Evolutionary conservation across 1,284 basidiomycete genomes (phyloP), one percentile per base, ranked within the genome.

Genomic region (Cryptococcus jaspeensis): DNA sequence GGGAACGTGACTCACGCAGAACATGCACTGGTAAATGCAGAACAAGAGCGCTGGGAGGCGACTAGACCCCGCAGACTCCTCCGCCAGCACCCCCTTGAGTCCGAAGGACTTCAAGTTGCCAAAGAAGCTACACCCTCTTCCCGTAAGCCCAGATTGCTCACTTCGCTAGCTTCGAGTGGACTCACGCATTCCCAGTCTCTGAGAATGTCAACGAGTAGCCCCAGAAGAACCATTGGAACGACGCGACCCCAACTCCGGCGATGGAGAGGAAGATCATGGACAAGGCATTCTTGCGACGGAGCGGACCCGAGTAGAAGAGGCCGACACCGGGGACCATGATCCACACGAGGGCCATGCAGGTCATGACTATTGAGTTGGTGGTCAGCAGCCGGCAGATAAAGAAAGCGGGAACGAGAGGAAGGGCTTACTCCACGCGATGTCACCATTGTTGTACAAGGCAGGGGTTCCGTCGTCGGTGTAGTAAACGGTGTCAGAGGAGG

Each of bases 321-420:
- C 79, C 78, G 61, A 92, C 84, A 59, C 90, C 90, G n/a, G 92
- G 92, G 73, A 92, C 84, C 93, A 96, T 96, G 77, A 95, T 82
- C 84, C 87, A 93, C 28, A 95, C 92, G 32, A 83, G 72, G 1
- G 74, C 77, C 32, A 85, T 89, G 13, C 83, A 83, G 4, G 84
- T 78, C 58, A 90, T 78, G 52, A 84, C 70, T 69, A 45, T 3
- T n/a, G n/a, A n/a, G n/a, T n/a, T 22, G 28, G 20, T 38, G 5
- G 38, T 39, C 22, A 38, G 50, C n/a, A 23, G 20, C 36, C 35
- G 20, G 51, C 35, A 23, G 20, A 40, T 42, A 28, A 42, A 50
- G 38, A 4, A 5, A 9, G 9, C 16, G 22, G 20, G 35, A 9
- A 1, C 6, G n/a, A 1, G 46, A 18, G 22, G 18, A n/a, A 32